phyloP scores from a whole-genome alignment of 805 yeast genomes.

The Yamadazyma nakazawae region DNA sequence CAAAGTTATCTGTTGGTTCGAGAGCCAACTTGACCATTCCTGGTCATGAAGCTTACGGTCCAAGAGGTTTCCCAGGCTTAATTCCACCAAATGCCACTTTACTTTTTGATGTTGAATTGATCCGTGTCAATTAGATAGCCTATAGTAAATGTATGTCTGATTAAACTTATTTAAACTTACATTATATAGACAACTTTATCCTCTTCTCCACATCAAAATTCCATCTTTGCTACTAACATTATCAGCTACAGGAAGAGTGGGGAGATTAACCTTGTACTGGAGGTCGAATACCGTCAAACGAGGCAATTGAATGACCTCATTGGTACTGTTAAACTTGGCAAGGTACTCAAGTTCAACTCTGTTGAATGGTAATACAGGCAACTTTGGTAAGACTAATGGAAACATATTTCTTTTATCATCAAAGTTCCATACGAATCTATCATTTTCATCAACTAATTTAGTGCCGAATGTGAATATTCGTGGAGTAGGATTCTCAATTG shows the following conservation, averaged over 20 bases:
- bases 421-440: constrained; percentile 24
- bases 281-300: constrained; percentile 64
- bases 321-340: constrained; percentile 12
- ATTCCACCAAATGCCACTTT: constrained; percentile 96
- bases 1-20: constrained; percentile 88
- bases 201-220: constrained; percentile 8
- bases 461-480: constrained; percentile 62
- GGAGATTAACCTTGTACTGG: constrained; percentile 61
- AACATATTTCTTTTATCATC: constrained; percentile 22
- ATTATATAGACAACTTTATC: background rate
- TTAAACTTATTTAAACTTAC: background rate
- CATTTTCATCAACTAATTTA: constrained; percentile 28
- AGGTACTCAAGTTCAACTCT: constrained; percentile 41
- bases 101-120: constrained; percentile 77
- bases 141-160: background rate
- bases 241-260: constrained; percentile 29
- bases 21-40: constrained; percentile 91
- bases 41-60: constrained; percentile 90
- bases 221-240: constrained; percentile 16
- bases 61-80: constrained; percentile 92
- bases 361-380: constrained; percentile 63
- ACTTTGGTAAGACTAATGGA: constrained; percentile 29
- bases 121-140: constrained; percentile 44
- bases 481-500: constrained; percentile 73
- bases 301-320: constrained; percentile 45